These are phyloP conservation scores for Periglandula ipomoeae DNA, from an alignment of 2,329 filamentous ascomycete species.

Conservation along the genomic window DNA sequence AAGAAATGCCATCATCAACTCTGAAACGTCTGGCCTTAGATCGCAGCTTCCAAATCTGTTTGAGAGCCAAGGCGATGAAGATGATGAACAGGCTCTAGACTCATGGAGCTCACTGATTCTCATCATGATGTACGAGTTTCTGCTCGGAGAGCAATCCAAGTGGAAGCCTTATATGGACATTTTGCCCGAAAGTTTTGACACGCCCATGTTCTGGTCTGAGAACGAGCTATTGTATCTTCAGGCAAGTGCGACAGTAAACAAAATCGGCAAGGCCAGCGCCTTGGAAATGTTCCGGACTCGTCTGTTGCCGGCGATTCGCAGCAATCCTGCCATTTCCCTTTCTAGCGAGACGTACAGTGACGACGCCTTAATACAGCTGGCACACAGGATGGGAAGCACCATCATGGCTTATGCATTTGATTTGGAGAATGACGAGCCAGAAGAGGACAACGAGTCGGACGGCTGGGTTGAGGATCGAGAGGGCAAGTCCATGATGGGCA, in stretches of 20 bases:
- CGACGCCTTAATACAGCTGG: conserved; percentile 38
- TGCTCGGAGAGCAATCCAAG: conserved; percentile 47
- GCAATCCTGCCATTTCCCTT: conserved; percentile 34
- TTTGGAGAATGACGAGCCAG: conserved; percentile 49
- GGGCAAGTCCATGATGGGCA: conserved; percentile 57
- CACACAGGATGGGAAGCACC: conserved; percentile 75
- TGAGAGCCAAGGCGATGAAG: conserved; percentile 25
- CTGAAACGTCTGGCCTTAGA: conserved; percentile 61
- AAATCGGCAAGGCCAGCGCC: conserved; percentile 66
- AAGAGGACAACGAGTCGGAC: conserved; percentile 51
- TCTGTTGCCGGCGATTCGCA: conserved; percentile 42
- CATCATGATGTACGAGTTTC: conserved; percentile 68
- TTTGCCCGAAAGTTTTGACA: conserved; percentile 65
- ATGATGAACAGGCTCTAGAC: conserved; percentile 31
- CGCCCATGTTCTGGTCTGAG: conserved; percentile 80
- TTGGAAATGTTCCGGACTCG: conserved; percentile 56
- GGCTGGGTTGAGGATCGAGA: conserved; percentile 58
- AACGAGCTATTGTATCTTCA: conserved; percentile 64
- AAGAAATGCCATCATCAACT: conserved; percentile 58
- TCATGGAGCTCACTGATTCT: conserved; percentile 58
- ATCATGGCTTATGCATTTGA: conserved; percentile 96
- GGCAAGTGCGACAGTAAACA: conserved; percentile 64
- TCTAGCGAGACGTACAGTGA: conserved; percentile 28
- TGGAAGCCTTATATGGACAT: conserved; percentile 76
- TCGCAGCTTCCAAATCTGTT: conserved; percentile 47